Conservation (phyloP, 139 green algal genomes). For the Chlamydomonas sp. region DNA sequence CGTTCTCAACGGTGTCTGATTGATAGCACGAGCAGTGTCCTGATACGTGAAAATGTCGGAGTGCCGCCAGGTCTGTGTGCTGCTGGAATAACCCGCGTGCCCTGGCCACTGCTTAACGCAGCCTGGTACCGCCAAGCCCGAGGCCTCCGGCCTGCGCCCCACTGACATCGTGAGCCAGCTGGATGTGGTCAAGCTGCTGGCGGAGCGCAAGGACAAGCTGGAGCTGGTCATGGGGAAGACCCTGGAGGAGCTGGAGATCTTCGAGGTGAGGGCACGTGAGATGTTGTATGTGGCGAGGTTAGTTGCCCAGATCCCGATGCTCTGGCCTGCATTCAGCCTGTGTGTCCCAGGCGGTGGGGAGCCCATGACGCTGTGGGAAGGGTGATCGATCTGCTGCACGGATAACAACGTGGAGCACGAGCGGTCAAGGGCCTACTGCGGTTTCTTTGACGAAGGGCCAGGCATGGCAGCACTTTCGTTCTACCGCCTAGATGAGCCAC, state of each 20-base stretch:
- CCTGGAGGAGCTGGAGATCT: slow-evolving; percentile 40
- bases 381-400: no score
- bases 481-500: not conserved
- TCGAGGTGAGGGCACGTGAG: slow-evolving; percentile 32
- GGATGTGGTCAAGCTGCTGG: slow-evolving; percentile 53
- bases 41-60: no score
- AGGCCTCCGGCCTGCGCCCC: slow-evolving; percentile 39
- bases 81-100: no score
- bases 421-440: no score
- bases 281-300: not conserved
- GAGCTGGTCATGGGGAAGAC: slow-evolving; percentile 38
- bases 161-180: slow-evolving; percentile 59
- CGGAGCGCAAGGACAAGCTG: slow-evolving; percentile 48
- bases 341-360: not conserved
- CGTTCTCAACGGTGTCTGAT: no score
- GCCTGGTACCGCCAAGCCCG: slow-evolving; percentile 50
- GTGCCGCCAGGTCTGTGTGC: no score
- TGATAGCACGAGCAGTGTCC: no score
- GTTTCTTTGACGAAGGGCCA: no score
- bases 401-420: no score
- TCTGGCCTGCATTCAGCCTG: not conserved
- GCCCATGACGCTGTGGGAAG: no score
- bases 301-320: not conserved
- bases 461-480: not conserved
- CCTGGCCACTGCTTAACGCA: not conserved